A percentile compares a stretch with the other conserved stretches of the same genome.
Conservation (phyloP, 2,329 filamentous ascomycete genomes). For the Lachnellula occidentalis region DNA sequence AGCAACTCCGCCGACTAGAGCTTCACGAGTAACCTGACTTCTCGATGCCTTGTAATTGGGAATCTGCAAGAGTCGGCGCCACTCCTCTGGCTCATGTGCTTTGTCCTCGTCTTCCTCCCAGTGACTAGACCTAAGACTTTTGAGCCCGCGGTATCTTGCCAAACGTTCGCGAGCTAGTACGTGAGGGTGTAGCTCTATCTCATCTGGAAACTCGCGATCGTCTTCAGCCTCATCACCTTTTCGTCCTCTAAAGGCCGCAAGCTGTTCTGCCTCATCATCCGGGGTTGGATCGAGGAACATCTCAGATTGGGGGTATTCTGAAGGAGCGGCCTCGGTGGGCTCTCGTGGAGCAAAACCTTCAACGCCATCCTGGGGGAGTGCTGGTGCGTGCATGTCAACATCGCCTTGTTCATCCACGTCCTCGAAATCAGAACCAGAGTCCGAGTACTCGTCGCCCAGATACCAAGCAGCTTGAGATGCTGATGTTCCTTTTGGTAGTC, state of each 20-base stretch:
- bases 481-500: slow-evolving; percentile 84
- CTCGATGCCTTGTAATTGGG: slow-evolving; percentile 85
- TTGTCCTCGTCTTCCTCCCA: slow-evolving; percentile 90
- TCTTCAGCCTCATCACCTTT: slow-evolving; percentile 79
- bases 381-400: slow-evolving; percentile 46
- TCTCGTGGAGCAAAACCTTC: slow-evolving; percentile 62
- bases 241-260: slow-evolving; percentile 74
- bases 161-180: slow-evolving; percentile 82
- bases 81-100: slow-evolving; percentile 83
- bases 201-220: slow-evolving; percentile 92
- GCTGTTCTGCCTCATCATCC: slow-evolving; percentile 71
- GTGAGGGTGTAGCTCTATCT: slow-evolving; percentile 88
- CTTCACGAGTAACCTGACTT: slow-evolving; percentile 71
- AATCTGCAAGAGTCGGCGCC: slow-evolving; percentile 78
- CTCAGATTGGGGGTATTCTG: slow-evolving; percentile 91
- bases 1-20: slow-evolving; percentile 79
- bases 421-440: slow-evolving; percentile 79
- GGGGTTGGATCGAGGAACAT: slow-evolving; percentile 74
- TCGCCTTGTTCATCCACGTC: slow-evolving; percentile 59
- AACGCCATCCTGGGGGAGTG: slow-evolving; percentile 75
- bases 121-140: slow-evolving; percentile 78
- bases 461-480: slow-evolving; percentile 95
- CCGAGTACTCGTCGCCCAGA: slow-evolving; percentile 66
- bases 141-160: slow-evolving; percentile 81
- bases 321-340: slow-evolving; percentile 71